A percentile compares a stretch with the other conserved stretches of the same genome.
These are phyloP conservation scores for Starmera quercuum DNA, from an alignment of 805 yeast genomes.

Conservation along the genomic window DNA sequence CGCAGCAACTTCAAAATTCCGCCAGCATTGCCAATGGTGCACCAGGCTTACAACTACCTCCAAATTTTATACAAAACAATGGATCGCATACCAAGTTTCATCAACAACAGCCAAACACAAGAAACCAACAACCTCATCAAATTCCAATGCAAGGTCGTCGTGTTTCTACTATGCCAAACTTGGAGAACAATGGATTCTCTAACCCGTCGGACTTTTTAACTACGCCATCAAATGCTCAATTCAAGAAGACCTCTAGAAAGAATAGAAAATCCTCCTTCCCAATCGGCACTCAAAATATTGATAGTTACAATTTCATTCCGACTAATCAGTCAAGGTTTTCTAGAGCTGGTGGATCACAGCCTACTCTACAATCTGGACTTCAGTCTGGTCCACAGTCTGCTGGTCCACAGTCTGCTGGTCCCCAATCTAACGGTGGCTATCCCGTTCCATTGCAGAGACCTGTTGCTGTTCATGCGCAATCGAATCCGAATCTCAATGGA, in stretches of 20 bases:
- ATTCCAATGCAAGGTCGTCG: constrained; percentile 18
- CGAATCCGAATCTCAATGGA: not conserved
- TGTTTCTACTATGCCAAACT: constrained; percentile 16
- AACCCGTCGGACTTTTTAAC: not conserved
- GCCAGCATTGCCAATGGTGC: not conserved
- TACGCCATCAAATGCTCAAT: constrained; percentile 6
- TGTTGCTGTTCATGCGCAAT: constrained; percentile 1
- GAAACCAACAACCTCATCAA: constrained; percentile 7
- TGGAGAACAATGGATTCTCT: constrained; percentile 8
- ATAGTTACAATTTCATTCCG: not conserved
- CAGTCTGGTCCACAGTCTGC: constrained; percentile 1
- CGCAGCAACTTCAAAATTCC: constrained; percentile 8
- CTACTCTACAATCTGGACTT: not conserved
- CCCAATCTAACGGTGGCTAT: not conserved
- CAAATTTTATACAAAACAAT: constrained; percentile 25
- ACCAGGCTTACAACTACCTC: constrained; percentile 20
- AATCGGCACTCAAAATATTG: constrained; percentile 9
- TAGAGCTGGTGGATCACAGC: not conserved
- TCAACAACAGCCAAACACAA: constrained; percentile 6
- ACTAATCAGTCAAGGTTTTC: not conserved
- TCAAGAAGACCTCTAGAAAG: constrained; percentile 36
- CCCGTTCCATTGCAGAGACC: constrained; percentile 1
- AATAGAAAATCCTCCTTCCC: constrained; percentile 34
- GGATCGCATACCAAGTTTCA: constrained; percentile 16
- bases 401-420: not conserved